Evolutionary conservation across 768 basidiomycete genomes (phyloP), one percentile per base, ranked within the genome.

Genomic region (Macrocybe gigantea): DNA sequence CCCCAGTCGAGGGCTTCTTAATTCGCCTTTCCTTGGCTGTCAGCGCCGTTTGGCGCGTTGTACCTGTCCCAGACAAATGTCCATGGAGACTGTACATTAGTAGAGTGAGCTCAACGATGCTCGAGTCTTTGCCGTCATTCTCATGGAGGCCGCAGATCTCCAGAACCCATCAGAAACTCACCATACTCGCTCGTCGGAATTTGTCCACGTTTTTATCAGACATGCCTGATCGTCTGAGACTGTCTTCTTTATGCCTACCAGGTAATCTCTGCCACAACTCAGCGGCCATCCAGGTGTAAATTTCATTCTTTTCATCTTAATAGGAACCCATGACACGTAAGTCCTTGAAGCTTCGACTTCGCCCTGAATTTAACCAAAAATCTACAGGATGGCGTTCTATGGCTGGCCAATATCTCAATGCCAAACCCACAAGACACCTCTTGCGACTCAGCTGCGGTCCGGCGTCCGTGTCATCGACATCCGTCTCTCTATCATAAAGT

Each of bases 351-450:
- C 37, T 33, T 33, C 32, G 15, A 36, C 31, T 38, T 4, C 13
- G 30, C 15, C 12, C 7, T 14, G 10, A 31, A 35, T 44, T 56
- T 41, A 41, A 50, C 12, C 33, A 35, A 32, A 8, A 31, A 37
- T 6, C 13, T 14, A 49, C 59, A 87, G 85, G 5, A 83, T 92
- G 82, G 84, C 90, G 7, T 80, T 90, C 52, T 85, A 91, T 54
- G 87, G 88, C 10, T 89, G 85, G 82, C 88, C 87, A 0, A 67
- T 94, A 34, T 87, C 88, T 0, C 91, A 95, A 60, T 97, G 93
- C 59, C 93, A 96, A 62, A 77, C 78, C 33, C 67, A 68, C 7
- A 60, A 65, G 4, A 84, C 79, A 0, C 78, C 83, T 0, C 77
- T 95, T 22, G 67, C 67, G 30, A 65, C 70, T 13, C 93, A 97